phyloP scores from a whole-genome alignment of 2,329 filamentous ascomycete species.

The Aspergillus thermomutatus region DNA sequence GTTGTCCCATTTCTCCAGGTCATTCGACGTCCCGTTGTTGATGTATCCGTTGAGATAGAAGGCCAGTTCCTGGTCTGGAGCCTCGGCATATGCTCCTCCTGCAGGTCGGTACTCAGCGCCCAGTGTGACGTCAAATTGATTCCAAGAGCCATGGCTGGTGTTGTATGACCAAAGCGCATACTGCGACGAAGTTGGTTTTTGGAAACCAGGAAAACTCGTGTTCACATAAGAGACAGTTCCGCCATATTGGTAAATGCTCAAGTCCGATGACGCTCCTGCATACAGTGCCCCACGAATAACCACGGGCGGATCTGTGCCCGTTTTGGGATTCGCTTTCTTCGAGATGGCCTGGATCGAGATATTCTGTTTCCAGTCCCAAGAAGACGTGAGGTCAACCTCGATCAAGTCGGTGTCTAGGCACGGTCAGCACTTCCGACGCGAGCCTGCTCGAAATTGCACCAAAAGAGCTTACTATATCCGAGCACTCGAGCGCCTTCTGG shows the following conservation, averaged over 20 bases:
- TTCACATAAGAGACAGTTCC: constrained; percentile 29
- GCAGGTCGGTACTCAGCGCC: constrained; percentile 25
- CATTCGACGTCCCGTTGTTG: constrained; percentile 32
- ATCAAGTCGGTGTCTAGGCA: constrained; percentile 25
- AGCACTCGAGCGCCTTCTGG: constrained; percentile 17
- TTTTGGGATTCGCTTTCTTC: constrained; percentile 18
- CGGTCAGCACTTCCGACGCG: not conserved
- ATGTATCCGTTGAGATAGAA: constrained; percentile 42
- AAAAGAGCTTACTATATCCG: constrained; percentile 24
- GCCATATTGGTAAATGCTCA: constrained; percentile 30
- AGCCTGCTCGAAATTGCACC: not conserved
- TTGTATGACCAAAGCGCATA: constrained; percentile 33
- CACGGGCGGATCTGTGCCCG: constrained; percentile 21
- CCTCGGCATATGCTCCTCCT: constrained; percentile 38
- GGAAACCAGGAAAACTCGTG: constrained; percentile 27
- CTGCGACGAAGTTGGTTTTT: constrained; percentile 17
- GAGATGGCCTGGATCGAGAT: constrained; percentile 22
- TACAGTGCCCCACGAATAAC: constrained; percentile 28
- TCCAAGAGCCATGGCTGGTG: constrained; percentile 19
- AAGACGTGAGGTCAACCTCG: constrained; percentile 23
- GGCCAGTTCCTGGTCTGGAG: constrained; percentile 32
- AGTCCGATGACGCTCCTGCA: constrained; percentile 18
- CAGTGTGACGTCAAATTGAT: constrained; percentile 23
- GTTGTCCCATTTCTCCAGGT: constrained; percentile 10
- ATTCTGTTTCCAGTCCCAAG: constrained; percentile 30